Evolutionary conservation across 345 rosid species (phyloP).

Genomic region (Citrus reticulata): DNA sequence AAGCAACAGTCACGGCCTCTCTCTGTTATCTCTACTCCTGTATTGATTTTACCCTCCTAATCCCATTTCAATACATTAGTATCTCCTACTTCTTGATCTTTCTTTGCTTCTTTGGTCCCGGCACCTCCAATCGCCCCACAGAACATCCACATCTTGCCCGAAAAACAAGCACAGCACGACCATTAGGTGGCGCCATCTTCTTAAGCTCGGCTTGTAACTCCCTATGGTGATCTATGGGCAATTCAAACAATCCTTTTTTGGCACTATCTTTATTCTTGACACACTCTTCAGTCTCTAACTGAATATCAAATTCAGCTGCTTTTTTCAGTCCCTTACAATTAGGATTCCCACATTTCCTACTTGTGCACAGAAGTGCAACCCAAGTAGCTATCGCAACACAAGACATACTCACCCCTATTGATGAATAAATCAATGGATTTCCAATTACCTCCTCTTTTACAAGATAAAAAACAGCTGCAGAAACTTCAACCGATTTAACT

Average conservation of each 20-base stretch:
- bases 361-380: conserved; percentile 52
- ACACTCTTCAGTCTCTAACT: conserved; percentile 87
- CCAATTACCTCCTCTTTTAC: conserved; percentile 61
- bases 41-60: conserved; percentile 29
- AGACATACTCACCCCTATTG: conserved; percentile 57
- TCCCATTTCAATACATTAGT: conserved; percentile 3
- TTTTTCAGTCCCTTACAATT: conserved; percentile 80
- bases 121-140: conserved; percentile 85
- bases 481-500: conserved; percentile 33
- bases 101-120: conserved; percentile 71
- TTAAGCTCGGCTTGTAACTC: conserved; percentile 69
- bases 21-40: conserved; percentile 41
- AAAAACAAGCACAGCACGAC: conserved; percentile 63
- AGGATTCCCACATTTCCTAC: conserved; percentile 72
- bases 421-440: conserved; percentile 62
- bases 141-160: conserved; percentile 70
- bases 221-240: conserved; percentile 67
- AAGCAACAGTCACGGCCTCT: conserved; percentile 29
- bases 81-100: conserved; percentile 71
- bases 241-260: conserved; percentile 57
- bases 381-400: conserved; percentile 64
- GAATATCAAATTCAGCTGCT: conserved; percentile 84
- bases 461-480: conserved; percentile 38
- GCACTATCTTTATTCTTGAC: conserved; percentile 61
- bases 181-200: conserved; percentile 83